Conservation (phyloP, 2,329 filamentous ascomycete species). For the Didymella pomorum region DNA sequence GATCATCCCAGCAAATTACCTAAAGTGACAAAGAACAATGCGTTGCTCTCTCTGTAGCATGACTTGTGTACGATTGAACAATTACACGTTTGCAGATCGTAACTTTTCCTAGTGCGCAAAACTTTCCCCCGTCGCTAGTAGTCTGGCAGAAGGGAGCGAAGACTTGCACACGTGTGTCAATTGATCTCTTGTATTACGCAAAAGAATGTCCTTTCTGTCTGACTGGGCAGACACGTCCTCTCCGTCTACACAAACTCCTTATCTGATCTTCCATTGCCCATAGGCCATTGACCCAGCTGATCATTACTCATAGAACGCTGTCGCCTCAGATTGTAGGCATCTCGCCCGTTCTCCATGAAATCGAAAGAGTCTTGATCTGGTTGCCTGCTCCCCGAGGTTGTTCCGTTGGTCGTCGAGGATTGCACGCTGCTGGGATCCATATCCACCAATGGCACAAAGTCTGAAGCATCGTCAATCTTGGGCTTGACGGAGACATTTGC, state of each 20-base stretch:
- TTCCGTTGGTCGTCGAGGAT: constrained; percentile 1
- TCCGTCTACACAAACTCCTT: neutral
- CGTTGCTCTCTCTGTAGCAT: neutral
- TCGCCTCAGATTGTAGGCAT: neutral
- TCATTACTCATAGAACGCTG: neutral
- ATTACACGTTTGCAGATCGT: neutral
- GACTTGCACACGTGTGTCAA: neutral
- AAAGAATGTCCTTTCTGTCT: too few species aligned
- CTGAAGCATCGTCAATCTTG: constrained; percentile 25
- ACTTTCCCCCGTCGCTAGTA: neutral
- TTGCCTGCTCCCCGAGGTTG: neutral
- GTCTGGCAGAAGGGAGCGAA: neutral
- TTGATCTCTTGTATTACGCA: neutral
- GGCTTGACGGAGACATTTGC: constrained; percentile 28
- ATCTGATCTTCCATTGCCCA: neutral
- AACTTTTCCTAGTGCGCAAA: neutral
- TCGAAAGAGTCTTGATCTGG: neutral
- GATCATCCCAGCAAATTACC: neutral
- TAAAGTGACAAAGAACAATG: too few species aligned
- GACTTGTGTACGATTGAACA: neutral
- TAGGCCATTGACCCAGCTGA: neutral
- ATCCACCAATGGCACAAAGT: constrained; percentile 34
- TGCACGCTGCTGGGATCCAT: constrained; percentile 26
- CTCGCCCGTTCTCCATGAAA: neutral
- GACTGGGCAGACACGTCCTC: neutral